Percentiles rank a stretch among this genome's conserved stretches.
Evolutionary conservation across 208 protist genomes (phyloP).

Genomic region (Herpetomonas tarakana): DNA sequence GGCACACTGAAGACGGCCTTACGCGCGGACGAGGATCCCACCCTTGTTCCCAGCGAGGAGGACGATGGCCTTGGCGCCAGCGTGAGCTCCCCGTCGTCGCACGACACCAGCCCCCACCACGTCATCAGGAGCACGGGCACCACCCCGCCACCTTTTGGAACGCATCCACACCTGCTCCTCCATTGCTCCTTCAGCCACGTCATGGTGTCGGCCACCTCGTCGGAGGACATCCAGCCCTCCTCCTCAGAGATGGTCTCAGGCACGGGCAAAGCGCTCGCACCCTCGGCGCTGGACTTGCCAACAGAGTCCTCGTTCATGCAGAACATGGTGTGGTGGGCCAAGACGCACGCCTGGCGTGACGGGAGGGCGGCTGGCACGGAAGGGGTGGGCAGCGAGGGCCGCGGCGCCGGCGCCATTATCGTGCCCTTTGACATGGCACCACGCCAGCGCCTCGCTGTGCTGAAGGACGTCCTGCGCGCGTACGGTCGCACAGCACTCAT

Average conservation of each 20-base stretch:
- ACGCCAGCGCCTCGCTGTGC: constrained; percentile 37
- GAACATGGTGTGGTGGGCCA: constrained; percentile 16
- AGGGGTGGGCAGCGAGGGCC: no score
- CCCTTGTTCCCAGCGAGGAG: not conserved
- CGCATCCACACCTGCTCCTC: no score
- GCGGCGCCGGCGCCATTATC: not conserved
- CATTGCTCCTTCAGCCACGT: no score
- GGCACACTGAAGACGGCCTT: no score
- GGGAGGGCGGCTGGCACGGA: no score
- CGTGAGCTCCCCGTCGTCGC: not conserved
- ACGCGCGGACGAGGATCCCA: not conserved
- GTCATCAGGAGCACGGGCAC: no score
- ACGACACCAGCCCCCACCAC: not conserved
- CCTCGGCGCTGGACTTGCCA: no score
- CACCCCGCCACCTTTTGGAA: no score
- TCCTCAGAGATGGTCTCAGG: no score
- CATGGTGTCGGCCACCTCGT: not conserved
- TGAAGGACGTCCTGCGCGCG: constrained; percentile 48
- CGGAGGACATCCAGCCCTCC: no score
- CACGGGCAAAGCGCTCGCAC: no score
- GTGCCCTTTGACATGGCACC: constrained; percentile 1
- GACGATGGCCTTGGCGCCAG: not conserved
- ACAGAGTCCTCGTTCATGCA: not conserved
- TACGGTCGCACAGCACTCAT: constrained; percentile 77
- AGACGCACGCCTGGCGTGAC: not conserved